Evolutionary conservation across 306 rosid genomes (phyloP).

Genomic region (Vigna unguiculata): DNA sequence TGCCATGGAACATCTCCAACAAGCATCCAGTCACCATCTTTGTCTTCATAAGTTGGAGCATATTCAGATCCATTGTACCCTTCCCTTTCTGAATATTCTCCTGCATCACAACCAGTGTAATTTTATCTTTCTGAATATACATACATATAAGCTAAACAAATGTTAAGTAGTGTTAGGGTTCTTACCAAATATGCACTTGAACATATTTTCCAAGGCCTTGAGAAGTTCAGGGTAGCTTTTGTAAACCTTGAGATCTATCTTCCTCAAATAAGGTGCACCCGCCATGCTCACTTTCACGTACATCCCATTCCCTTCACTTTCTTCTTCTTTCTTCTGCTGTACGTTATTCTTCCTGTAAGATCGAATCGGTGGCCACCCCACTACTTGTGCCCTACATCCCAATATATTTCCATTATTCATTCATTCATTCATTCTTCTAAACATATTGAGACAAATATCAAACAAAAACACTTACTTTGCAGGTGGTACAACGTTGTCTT

Average conservation of each 20-base stretch:
- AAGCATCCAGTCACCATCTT: slow-evolving; percentile 94
- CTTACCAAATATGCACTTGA: slow-evolving; percentile 77
- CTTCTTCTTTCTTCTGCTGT: slow-evolving; percentile 48
- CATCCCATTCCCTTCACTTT: slow-evolving; percentile 48
- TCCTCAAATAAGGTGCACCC: slow-evolving; percentile 88
- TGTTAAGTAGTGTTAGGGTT: background rate
- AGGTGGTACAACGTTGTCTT: slow-evolving; percentile 46
- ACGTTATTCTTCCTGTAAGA: slow-evolving; percentile 66
- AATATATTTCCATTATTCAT: background rate
- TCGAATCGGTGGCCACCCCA: slow-evolving; percentile 95
- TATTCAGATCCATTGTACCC: slow-evolving; percentile 72
- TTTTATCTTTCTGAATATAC: background rate
- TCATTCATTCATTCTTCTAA: too few relatives aligned
- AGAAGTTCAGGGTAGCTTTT: slow-evolving; percentile 73
- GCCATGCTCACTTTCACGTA: slow-evolving; percentile 90
- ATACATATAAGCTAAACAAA: background rate
- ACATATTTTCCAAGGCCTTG: slow-evolving; percentile 70
- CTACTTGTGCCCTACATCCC: slow-evolving; percentile 70
- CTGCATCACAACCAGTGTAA: slow-evolving; percentile 35
- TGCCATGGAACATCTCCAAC: slow-evolving; percentile 97
- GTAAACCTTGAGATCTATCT: slow-evolving; percentile 74
- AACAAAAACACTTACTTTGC: slow-evolving; percentile 58
- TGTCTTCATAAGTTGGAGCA: slow-evolving; percentile 87
- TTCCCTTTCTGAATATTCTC: slow-evolving; percentile 76
- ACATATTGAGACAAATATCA: background rate